A percentile compares a stretch with the other conserved stretches of the same genome.
Evolutionary conservation across 2,329 filamentous ascomycete species (phyloP).

Genomic region (Cadophora sp.): DNA sequence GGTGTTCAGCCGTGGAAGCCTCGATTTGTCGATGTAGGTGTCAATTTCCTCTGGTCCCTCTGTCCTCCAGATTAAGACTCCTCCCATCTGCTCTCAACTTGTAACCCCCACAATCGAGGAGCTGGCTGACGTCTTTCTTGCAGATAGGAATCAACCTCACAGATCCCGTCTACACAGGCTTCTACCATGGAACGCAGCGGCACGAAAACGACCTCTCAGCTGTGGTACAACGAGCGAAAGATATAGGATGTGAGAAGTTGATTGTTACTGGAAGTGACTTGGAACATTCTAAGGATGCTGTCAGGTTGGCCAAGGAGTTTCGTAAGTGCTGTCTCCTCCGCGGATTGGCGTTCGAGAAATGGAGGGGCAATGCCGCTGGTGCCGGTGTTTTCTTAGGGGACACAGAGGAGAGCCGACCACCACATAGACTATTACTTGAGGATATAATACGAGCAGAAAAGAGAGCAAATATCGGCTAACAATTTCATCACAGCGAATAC

Average conservation of each 20-base stretch:
- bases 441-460: no score
- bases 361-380: neutral
- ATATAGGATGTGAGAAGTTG: constrained; percentile 85
- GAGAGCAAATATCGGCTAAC: neutral
- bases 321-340: constrained; percentile 57
- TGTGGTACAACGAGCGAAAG: constrained; percentile 78
- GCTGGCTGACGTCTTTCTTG: constrained; percentile 14
- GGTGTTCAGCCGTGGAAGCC: constrained; percentile 45
- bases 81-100: neutral
- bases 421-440: no score
- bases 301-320: constrained; percentile 75
- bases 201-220: constrained; percentile 77
- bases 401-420: no score
- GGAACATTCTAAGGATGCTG: constrained; percentile 74
- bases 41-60: neutral
- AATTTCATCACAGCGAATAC: constrained; percentile 44
- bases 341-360: neutral
- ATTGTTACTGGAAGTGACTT: constrained; percentile 94
- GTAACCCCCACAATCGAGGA: neutral
- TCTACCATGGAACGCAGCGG: constrained; percentile 79
- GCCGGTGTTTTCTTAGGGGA: no score
- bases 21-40: constrained; percentile 65
- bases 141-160: constrained; percentile 93
- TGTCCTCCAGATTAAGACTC: neutral
- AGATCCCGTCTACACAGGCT: constrained; percentile 86